Conservation (phyloP, 2,329 filamentous ascomycete genomes). For the Rhexocercosporidium sp. region DNA sequence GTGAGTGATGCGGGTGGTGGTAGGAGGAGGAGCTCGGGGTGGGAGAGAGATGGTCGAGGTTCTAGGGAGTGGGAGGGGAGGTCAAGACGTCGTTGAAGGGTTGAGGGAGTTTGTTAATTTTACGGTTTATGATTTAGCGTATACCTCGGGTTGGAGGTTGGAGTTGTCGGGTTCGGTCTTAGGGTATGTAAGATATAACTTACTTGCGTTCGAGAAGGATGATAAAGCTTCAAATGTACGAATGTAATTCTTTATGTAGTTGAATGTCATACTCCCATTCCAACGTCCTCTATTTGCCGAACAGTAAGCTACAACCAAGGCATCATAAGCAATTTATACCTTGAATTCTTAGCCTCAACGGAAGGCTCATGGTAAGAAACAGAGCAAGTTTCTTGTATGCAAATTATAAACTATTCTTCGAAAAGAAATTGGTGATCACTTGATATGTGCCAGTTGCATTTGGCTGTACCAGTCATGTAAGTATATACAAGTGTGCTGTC, state of each 20-base stretch:
- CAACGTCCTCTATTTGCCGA: neutral
- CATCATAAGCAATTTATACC: neutral
- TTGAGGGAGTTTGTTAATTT: neutral
- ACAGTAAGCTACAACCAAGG: neutral
- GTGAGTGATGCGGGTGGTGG: slow-evolving; percentile 1
- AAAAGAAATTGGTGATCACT: slow-evolving; percentile 23
- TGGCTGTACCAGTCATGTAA: slow-evolving; percentile 3
- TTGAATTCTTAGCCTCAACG: too few relatives aligned
- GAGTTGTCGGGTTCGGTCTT: neutral
- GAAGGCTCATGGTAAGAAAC: too few relatives aligned
- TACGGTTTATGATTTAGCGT: neutral
- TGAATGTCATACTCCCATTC: neutral
- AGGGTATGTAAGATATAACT: neutral
- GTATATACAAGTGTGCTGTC: neutral
- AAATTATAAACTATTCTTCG: slow-evolving; percentile 14
- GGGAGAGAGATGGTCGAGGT: neutral
- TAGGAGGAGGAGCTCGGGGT: slow-evolving; percentile 6
- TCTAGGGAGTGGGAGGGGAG: neutral
- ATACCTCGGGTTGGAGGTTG: neutral
- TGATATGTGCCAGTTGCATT: slow-evolving; percentile 28
- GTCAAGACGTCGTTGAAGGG: neutral
- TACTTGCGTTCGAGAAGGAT: too few relatives aligned
- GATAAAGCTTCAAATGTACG: neutral
- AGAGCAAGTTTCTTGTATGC: neutral
- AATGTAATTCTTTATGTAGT: neutral